These are phyloP conservation scores for Cryoendolithus antarcticus DNA, from an alignment of 2,329 filamentous ascomycete genomes.

Conservation along the genomic window DNA sequence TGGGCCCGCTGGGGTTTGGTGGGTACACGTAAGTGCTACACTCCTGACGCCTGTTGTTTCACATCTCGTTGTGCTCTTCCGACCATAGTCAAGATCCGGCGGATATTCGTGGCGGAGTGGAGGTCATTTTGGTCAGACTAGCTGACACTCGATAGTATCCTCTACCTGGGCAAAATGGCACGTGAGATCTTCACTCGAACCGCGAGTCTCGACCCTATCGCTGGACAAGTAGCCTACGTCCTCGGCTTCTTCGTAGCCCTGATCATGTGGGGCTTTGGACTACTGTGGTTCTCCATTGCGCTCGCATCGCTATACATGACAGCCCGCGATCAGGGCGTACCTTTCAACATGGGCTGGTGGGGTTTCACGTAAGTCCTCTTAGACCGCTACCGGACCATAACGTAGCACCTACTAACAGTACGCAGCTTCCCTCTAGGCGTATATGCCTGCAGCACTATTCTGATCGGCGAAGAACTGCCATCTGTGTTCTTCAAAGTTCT, in stretches of 20 bases:
- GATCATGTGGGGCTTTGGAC: constrained; percentile 45
- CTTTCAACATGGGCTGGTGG: constrained; percentile 55
- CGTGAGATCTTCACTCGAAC: constrained; percentile 27
- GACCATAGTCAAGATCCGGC: no score
- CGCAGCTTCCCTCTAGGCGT: constrained; percentile 43
- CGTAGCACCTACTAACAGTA: no score
- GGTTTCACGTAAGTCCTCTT: constrained; percentile 31
- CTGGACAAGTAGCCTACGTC: constrained; percentile 46
- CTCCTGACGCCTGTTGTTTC: no score
- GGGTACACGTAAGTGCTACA: constrained; percentile 35
- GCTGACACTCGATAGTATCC: constrained; percentile 24
- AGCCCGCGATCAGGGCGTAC: constrained; percentile 24
- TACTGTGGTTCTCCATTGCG: constrained; percentile 44
- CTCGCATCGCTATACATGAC: constrained; percentile 36
- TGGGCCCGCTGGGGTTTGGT: constrained; percentile 56
- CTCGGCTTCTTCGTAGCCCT: constrained; percentile 43
- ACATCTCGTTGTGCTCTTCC: no score
- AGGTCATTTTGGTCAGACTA: no score
- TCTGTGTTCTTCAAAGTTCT: constrained; percentile 45
- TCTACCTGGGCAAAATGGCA: constrained; percentile 36
- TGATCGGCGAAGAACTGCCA: constrained; percentile 39
- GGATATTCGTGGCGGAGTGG: no score
- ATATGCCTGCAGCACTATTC: constrained; percentile 38
- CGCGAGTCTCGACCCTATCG: constrained; percentile 15
- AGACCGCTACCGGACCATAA: no score